Evolutionary conservation across 1,284 basidiomycete genomes (phyloP), one percentile per base, ranked within the genome.

Genomic region (Trametes polyzona): DNA sequence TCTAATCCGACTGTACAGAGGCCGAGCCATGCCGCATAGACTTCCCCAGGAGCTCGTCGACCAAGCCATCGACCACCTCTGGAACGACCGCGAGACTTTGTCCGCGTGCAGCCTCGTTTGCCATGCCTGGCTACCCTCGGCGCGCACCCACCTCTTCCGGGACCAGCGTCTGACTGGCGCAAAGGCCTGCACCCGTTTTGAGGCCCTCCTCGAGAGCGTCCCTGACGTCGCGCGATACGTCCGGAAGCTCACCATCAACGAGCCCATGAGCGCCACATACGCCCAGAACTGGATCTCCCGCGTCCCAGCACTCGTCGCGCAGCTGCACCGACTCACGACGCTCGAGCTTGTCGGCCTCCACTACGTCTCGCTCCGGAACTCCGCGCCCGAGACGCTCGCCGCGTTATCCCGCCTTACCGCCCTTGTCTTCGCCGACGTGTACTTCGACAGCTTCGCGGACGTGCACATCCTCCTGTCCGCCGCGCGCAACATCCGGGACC

Each of bases 101-200:
- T 57, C 58, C 49, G 54, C 69, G 1, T 76, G 74, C 62, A 71
- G 69, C 46, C 65, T 74, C 14, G 68, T 71, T 4, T 73, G 69
- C 63, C 71, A 69, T 50, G 55, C 65, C 3, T 75, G 71, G 71
- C 62, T 73, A 27, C 68, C 70, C 17, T 57, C 74, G 4, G 64
- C 72, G 19, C 72, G 73, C 14, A 72, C 68, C 32, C 73, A 76
- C 59, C 67, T 76, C 52, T 77, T 76, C 59, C 60, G 55, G 40
- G 55, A 55, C 29, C 59, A 59, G 47, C 50, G 49, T 14, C 40
- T 67, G 12, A 40, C 48, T 9, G 51, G 58, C 12, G 47, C 51
- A 4, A 49, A 50, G 29, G 44, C 47, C 17, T 63, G 56, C 47
- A 43, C 32, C 10, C 63, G 65, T 35, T 62, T 67, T 43, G 58